Percentiles rank a stretch among this genome's conserved stretches.
Conservation (phyloP, 192 early-diverging fungal species). For the Coemansia sp. region DNA sequence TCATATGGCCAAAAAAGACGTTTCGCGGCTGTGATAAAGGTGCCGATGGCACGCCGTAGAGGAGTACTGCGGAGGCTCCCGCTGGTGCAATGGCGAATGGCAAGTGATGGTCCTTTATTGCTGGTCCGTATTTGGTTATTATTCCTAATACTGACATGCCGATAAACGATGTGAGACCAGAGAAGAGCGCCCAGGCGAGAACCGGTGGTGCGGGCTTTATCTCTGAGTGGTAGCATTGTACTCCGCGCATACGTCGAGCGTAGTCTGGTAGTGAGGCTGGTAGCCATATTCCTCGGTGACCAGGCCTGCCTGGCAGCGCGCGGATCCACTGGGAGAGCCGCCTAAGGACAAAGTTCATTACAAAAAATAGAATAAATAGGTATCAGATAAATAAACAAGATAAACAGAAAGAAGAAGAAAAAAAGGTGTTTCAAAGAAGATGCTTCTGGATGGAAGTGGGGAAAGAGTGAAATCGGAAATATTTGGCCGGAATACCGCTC, state of each 20-base stretch:
- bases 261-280: conserved; percentile 30
- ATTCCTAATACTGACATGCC: conserved; percentile 28
- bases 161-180: conserved; percentile 43
- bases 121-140: conserved; percentile 47
- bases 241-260: conserved; percentile 40
- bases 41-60: conserved; percentile 44
- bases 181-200: conserved; percentile 39
- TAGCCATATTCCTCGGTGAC: conserved; percentile 32
- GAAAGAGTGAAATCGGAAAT: not conserved
- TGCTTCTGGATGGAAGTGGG: not conserved
- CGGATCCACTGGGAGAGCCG: conserved; percentile 37
- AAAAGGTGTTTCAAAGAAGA: not conserved
- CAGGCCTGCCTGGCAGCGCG: conserved; percentile 36
- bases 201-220: conserved; percentile 29
- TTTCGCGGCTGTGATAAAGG: conserved; percentile 53
- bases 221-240: conserved; percentile 31
- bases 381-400: not conserved
- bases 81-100: conserved; percentile 52
- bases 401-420: not conserved
- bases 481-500: not conserved
- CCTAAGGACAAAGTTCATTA: conserved; percentile 30
- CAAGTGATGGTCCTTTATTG: conserved; percentile 40
- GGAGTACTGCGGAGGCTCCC: conserved; percentile 47
- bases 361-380: not conserved
- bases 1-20: conserved; percentile 40